Evolutionary conservation across 108 stramenopile genomes (phyloP).

Genomic region (Heterococcus sp.): DNA sequence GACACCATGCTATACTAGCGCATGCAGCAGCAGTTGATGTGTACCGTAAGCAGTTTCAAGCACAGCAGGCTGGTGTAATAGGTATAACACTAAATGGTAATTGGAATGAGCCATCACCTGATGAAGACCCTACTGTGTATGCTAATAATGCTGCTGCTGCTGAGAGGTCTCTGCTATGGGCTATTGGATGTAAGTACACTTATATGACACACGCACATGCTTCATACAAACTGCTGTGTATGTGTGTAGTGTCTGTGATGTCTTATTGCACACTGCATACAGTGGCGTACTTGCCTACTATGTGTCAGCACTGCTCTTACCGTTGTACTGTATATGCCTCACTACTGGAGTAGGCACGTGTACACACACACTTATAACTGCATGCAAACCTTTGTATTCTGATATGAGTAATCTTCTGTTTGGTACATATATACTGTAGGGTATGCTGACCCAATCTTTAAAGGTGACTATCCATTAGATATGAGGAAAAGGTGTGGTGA

Average conservation of each 20-base stretch:
- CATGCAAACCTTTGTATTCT: no score
- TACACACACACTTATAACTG: no score
- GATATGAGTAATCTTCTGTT: not conserved
- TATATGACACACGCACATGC: not conserved
- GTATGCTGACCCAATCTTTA: constrained; percentile 26
- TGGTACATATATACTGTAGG: constrained; percentile 1
- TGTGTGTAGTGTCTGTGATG: no score
- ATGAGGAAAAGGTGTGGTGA: constrained; percentile 66
- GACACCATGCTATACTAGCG: constrained; percentile 74
- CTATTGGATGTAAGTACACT: constrained; percentile 82
- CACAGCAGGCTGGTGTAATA: constrained; percentile 62
- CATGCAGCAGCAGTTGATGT: constrained; percentile 76
- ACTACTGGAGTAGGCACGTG: no score
- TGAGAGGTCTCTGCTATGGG: constrained; percentile 75
- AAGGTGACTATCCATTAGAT: constrained; percentile 75
- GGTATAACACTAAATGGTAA: constrained; percentile 79
- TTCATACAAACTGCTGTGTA: no score
- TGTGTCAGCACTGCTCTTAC: no score
- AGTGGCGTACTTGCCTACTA: no score
- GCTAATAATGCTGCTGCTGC: constrained; percentile 61
- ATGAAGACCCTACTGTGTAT: constrained; percentile 8
- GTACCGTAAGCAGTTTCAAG: constrained; percentile 63
- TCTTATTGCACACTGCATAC: no score
- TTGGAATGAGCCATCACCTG: constrained; percentile 60
- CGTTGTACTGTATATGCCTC: no score